A percentile compares a stretch with the other conserved stretches of the same genome.
Evolutionary conservation across 2,329 filamentous ascomycete species (phyloP).

Genomic region (Cyphellophora europaea): DNA sequence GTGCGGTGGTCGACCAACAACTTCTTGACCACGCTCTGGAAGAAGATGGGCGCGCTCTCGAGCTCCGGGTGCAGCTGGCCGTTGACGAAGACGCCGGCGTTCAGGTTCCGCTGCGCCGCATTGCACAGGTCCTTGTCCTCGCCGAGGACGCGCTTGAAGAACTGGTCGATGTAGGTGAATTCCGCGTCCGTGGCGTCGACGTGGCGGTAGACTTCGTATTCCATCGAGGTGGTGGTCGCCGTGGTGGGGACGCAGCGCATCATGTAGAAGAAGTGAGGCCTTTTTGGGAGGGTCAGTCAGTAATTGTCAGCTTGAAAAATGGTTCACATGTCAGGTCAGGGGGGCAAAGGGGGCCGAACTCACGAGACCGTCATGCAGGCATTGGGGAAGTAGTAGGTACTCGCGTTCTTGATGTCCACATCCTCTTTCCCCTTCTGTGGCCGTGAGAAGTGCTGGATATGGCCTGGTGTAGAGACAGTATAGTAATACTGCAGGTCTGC

Average conservation of each 20-base stretch:
- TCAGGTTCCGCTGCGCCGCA: constrained; percentile 49
- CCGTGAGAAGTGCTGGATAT: constrained; percentile 41
- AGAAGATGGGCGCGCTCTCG: constrained; percentile 48
- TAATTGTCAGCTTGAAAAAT: constrained; percentile 2
- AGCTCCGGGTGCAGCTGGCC: constrained; percentile 50
- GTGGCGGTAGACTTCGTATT: constrained; percentile 56
- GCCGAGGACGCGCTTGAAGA: constrained; percentile 55
- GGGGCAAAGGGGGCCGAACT: too few relatives aligned
- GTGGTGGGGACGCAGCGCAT: constrained; percentile 51
- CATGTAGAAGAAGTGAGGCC: constrained; percentile 48
- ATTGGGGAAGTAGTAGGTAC: constrained; percentile 28
- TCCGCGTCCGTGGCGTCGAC: constrained; percentile 48
- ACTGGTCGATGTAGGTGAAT: constrained; percentile 46
- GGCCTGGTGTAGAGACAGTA: constrained; percentile 44
- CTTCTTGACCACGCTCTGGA: constrained; percentile 44
- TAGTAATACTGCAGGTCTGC: constrained; percentile 46
- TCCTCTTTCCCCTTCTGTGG: constrained; percentile 20
- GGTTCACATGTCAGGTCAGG: neutral
- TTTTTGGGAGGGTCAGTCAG: constrained; percentile 26
- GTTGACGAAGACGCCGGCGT: constrained; percentile 50
- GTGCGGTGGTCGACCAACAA: constrained; percentile 38
- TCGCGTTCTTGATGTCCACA: constrained; percentile 15
- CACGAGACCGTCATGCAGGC: constrained; percentile 25
- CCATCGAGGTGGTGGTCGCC: constrained; percentile 44
- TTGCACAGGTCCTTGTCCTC: constrained; percentile 56